These are phyloP conservation scores for Chalciporus chontae DNA, from an alignment of 768 basidiomycete species.

Conservation along the genomic window DNA sequence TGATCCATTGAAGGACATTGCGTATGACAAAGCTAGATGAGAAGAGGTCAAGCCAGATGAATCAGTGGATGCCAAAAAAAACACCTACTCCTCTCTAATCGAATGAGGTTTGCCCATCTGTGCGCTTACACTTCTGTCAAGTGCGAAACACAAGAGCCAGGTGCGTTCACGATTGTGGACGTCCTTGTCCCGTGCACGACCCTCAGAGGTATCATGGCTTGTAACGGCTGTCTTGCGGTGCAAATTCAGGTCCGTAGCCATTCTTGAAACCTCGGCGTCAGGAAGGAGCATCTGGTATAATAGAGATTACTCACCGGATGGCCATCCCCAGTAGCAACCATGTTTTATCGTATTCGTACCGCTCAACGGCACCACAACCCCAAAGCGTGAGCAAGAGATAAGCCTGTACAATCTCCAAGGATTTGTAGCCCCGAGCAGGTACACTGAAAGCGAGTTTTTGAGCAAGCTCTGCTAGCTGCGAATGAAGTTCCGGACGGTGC, in stretches of 20 bases:
- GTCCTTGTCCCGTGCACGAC: constrained; percentile 73
- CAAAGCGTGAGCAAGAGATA: constrained; percentile 86
- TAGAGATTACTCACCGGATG: constrained; percentile 51
- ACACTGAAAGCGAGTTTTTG: constrained; percentile 87
- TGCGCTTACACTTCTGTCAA: constrained; percentile 88
- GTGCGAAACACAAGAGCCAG: constrained; percentile 84
- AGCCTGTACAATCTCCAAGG: constrained; percentile 93
- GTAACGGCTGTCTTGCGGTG: constrained; percentile 75
- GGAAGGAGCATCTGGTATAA: background rate
- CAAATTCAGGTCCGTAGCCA: constrained; percentile 94
- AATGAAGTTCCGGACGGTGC: constrained; percentile 76
- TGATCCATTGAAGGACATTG: constrained; percentile 72
- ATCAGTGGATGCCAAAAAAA: background rate
- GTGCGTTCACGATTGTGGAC: constrained; percentile 93
- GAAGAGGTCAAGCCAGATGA: background rate
- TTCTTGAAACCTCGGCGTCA: constrained; percentile 43
- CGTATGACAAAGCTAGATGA: constrained; percentile 76
- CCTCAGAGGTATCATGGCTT: constrained; percentile 72
- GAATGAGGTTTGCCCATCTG: constrained; percentile 97
- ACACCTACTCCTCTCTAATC: constrained; percentile 86
- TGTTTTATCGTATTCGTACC: constrained; percentile 95
- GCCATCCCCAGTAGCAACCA: constrained; percentile 89
- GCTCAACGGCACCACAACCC: constrained; percentile 93
- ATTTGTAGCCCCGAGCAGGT: constrained; percentile 84
- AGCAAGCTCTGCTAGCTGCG: constrained; percentile 73